These are phyloP conservation scores for Westerdykella sp. DNA, from an alignment of 2,329 filamentous ascomycete species.

Conservation along the genomic window DNA sequence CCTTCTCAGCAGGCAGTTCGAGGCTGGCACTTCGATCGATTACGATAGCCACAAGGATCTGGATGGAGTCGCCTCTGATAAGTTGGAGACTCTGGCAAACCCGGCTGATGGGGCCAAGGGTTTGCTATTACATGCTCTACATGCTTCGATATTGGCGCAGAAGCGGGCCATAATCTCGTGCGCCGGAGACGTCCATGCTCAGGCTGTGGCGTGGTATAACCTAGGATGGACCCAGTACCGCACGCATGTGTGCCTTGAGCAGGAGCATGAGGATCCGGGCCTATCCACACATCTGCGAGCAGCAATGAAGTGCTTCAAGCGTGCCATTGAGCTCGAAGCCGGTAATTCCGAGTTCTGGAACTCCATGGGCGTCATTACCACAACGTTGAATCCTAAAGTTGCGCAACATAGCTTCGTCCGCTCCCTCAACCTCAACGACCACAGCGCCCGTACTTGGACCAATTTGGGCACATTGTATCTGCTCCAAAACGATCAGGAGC, in stretches of 20 bases:
- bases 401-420: constrained; percentile 90
- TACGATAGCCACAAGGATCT: constrained; percentile 59
- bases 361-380: constrained; percentile 84
- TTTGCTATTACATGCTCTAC: constrained; percentile 53
- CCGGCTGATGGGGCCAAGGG: constrained; percentile 6
- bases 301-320: constrained; percentile 85
- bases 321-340: constrained; percentile 89
- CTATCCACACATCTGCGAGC: constrained; percentile 70
- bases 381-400: constrained; percentile 75
- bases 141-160: constrained; percentile 73
- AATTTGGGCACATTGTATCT: constrained; percentile 85
- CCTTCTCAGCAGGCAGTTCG: constrained; percentile 50
- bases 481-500: constrained; percentile 70
- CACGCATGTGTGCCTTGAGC: constrained; percentile 62
- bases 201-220: constrained; percentile 96
- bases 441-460: constrained; percentile 78
- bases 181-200: constrained; percentile 70
- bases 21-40: constrained; percentile 43
- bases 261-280: constrained; percentile 18
- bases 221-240: constrained; percentile 89
- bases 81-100: constrained; percentile 21
- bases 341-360: constrained; percentile 98
- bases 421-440: constrained; percentile 85
- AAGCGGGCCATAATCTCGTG: constrained; percentile 77
- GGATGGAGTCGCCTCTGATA: constrained; percentile 55